Conservation (phyloP, 805 yeast genomes). For the Candida gorgasii region DNA sequence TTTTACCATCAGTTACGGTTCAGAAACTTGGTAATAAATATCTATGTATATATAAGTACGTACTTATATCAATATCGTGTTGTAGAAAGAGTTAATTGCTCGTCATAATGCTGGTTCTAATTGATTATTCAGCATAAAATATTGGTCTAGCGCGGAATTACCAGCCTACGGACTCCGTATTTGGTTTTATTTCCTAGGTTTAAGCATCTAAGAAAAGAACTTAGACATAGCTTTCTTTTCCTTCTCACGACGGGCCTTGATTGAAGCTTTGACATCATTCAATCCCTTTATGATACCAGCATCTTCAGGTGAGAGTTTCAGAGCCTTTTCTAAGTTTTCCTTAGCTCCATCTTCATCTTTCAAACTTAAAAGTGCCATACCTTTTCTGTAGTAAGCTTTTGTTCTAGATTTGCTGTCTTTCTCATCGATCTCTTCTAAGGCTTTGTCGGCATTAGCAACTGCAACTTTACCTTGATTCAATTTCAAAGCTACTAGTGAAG, state of each 20-base stretch:
- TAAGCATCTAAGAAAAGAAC: conserved; percentile 46
- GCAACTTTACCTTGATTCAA: conserved; percentile 54
- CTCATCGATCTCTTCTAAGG: conserved; percentile 59
- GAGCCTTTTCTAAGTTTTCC: conserved; percentile 64
- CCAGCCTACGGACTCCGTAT: too few species aligned
- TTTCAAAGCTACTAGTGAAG: conserved; percentile 74
- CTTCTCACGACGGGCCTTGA: conserved; percentile 58
- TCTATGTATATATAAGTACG: too few species aligned
- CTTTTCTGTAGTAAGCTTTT: conserved; percentile 87
- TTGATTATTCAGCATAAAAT: background rate
- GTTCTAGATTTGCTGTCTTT: conserved; percentile 70
- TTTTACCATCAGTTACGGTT: too few species aligned
- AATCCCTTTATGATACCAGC: conserved; percentile 68
- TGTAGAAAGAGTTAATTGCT: background rate
- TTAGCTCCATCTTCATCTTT: conserved; percentile 75
- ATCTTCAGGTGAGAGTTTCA: conserved; percentile 65
- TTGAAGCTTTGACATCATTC: conserved; percentile 52
- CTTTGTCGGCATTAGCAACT: conserved; percentile 62
- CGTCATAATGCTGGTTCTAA: background rate
- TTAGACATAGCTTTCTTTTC: conserved; percentile 76
- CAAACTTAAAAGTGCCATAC: conserved; percentile 62
- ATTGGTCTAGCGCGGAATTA: background rate
- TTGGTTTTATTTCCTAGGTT: background rate
- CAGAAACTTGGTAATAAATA: too few species aligned
- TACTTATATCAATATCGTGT: too few species aligned